Evolutionary conservation across 257 asterid species (phyloP).

Genomic region (Parsonsia alboflavescens): DNA sequence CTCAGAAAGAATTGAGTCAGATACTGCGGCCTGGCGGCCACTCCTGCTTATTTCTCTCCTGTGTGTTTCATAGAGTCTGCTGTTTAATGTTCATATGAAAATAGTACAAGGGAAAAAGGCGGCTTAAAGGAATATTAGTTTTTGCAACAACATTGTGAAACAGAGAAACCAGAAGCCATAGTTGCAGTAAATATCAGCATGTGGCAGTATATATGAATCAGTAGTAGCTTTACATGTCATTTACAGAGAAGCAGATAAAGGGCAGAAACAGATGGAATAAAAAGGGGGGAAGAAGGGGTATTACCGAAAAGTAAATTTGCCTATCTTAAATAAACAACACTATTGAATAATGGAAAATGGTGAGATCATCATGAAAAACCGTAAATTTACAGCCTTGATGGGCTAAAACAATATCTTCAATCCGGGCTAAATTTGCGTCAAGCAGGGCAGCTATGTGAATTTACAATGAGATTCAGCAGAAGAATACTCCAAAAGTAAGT

Average conservation of each 20-base stretch:
- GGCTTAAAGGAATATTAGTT: background rate
- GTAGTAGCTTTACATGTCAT: background rate
- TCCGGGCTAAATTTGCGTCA: background rate
- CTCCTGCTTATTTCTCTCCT: too few species aligned
- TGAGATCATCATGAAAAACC: background rate
- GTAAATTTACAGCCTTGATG: background rate
- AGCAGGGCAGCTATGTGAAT: background rate
- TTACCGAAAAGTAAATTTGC: background rate
- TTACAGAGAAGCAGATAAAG: background rate
- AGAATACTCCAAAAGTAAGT: background rate
- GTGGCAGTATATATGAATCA: background rate
- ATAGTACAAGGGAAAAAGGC: too few species aligned
- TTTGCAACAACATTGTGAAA: background rate
- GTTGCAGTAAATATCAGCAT: background rate
- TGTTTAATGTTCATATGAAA: too few species aligned
- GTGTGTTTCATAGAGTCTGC: background rate
- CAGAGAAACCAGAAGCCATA: background rate
- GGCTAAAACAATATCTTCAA: background rate
- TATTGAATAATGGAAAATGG: background rate
- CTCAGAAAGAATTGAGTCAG: background rate
- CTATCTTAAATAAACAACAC: background rate
- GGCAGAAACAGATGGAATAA: background rate
- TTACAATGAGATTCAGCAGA: background rate
- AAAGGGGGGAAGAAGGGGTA: background rate
- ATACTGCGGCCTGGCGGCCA: background rate